A percentile compares a stretch with the other conserved stretches of the same genome.
Conservation (phyloP, 2,329 filamentous ascomycete genomes). For the Fusarium nodosum region DNA sequence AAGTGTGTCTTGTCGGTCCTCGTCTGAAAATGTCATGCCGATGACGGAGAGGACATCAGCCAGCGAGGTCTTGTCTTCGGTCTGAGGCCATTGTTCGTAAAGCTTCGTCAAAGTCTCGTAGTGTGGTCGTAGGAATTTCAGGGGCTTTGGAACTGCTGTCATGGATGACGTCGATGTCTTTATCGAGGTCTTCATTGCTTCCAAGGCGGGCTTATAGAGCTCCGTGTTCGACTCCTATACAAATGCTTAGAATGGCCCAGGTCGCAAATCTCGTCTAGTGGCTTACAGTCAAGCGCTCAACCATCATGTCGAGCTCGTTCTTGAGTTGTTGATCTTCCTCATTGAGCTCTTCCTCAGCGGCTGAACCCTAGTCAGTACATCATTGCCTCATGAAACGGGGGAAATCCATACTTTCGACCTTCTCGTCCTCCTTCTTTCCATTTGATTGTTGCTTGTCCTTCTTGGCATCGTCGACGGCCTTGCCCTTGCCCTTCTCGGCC, state of each 20-base stretch:
- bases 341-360: slow-evolving; percentile 84
- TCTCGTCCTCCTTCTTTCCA: slow-evolving; percentile 83
- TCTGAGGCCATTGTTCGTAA: slow-evolving; percentile 89
- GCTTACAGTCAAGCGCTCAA: slow-evolving; percentile 89
- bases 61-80: slow-evolving; percentile 87
- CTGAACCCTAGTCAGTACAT: slow-evolving; percentile 48
- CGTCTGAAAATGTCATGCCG: slow-evolving; percentile 98
- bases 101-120: slow-evolving; percentile 90
- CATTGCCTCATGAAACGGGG: slow-evolving; percentile 24
- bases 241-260: slow-evolving; percentile 32
- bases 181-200: slow-evolving; percentile 98
- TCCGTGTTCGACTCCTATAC: slow-evolving; percentile 83
- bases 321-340: slow-evolving; percentile 99
- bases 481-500: slow-evolving; percentile 96
- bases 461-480: slow-evolving; percentile 79
- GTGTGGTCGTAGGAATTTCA: slow-evolving; percentile 97
- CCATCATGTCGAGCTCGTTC: slow-evolving; percentile 96
- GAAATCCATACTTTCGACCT: slow-evolving; percentile 61
- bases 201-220: slow-evolving; percentile 91
- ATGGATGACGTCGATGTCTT: slow-evolving; percentile 99
- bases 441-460: slow-evolving; percentile 78
- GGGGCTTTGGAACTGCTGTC: slow-evolving; percentile 97
- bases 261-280: not conserved
- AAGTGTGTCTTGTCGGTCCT: slow-evolving; percentile 94
- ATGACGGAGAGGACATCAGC: slow-evolving; percentile 97